phyloP scores from a whole-genome alignment of 768 basidiomycete species.

The Boletus subparvulus region DNA sequence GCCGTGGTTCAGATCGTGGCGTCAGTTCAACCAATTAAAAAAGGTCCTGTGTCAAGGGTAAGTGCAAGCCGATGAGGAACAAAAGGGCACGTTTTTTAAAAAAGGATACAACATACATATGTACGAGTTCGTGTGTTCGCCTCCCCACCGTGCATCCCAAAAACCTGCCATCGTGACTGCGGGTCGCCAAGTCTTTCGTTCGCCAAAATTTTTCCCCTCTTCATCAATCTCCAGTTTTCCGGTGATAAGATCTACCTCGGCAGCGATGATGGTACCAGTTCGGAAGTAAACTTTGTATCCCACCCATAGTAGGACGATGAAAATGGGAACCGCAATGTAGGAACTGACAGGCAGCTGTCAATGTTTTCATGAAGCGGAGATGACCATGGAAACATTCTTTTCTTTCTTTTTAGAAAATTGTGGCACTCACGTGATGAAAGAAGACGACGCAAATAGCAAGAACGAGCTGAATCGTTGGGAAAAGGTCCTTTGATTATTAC shows the following conservation, averaged over 20 bases:
- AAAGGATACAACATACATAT: background rate
- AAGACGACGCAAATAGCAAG: conserved; percentile 48
- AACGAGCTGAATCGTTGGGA: conserved; percentile 18
- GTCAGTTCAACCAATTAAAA: background rate
- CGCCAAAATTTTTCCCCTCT: conserved; percentile 50
- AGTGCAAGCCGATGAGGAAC: background rate
- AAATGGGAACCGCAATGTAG: conserved; percentile 18
- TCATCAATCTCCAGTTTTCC: conserved; percentile 62
- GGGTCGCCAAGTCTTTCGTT: conserved; percentile 45
- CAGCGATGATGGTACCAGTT: conserved; percentile 31
- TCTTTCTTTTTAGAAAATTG: conserved; percentile 5
- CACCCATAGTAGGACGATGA: conserved; percentile 6
- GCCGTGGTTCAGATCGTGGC: conserved; percentile 4
- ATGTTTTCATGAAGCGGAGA: conserved; percentile 22
- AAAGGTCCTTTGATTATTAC: conserved; percentile 1
- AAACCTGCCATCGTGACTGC: conserved; percentile 8
- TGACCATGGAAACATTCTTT: conserved; percentile 20
- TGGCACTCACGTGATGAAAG: conserved; percentile 57
- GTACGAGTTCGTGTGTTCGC: background rate
- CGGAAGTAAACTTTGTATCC: conserved; percentile 28
- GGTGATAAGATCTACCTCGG: conserved; percentile 59
- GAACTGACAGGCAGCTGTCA: conserved; percentile 13
- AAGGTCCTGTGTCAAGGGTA: background rate
- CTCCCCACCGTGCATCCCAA: conserved; percentile 6
- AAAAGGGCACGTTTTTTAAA: background rate